Evolutionary conservation across 306 rosid species (phyloP), one percentile per base, ranked within the genome.

Genomic region (Calophaca sinica): DNA sequence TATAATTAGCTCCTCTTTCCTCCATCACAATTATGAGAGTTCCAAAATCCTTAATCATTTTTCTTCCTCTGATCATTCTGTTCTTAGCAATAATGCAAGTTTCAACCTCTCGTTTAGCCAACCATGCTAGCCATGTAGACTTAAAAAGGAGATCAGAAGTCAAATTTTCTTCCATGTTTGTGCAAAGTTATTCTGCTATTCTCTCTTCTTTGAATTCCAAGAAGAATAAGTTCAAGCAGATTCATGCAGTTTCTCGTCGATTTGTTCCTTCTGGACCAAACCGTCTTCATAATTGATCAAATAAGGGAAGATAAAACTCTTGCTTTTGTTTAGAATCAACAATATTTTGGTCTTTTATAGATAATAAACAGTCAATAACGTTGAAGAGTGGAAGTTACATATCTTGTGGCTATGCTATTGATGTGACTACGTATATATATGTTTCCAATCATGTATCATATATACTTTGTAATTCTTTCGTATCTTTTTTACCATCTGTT

Each of bases 271-370:
- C 46, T 39, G 91, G 88, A 45, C 87, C 91, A 50, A 82, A 87
- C 82, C 88, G 51, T 41, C 91, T 87, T 70, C 91, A 87, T 73
- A 82, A 87, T 67, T 87, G 83, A 79, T 39, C 54, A 36, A n/a
- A 57, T 58, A 20, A 8, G 26, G 38, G 50, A 53, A 70, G 11
- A 52, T 38, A 41, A 58, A 41, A 7, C 32, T 42, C 57, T 4
- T 42, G 77, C 39, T 58, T 28, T 52, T 3, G 2, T 35, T 35
- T 35, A 20, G 26, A 20, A 20, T 20, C 26, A 20, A 20, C 1
- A 20, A 20, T 20, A 20, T 20, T 20, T 20, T 20, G 1, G 26
- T 20, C 26, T 20, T 20, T 20, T 20, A 20, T 20, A n/a, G n/a
- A n/a, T n/a, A 20, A 20, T 20, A 20, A 20, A 20, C 26, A 20